Conservation (phyloP, 2,329 filamentous ascomycete species). For the Zopfia rhizophila region DNA sequence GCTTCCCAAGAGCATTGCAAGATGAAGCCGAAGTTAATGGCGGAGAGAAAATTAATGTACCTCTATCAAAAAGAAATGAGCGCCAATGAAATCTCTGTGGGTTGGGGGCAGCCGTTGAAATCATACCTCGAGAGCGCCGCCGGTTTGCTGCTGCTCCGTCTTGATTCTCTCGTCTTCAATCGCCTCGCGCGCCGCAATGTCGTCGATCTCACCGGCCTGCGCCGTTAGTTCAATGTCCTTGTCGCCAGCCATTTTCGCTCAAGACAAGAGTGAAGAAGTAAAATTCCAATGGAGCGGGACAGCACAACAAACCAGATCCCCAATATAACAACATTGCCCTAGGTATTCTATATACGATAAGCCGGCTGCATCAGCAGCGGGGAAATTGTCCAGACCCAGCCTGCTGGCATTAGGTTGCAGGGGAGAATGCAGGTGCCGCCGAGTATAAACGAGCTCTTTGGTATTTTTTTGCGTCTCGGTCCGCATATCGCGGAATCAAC, state of each 20-base stretch:
- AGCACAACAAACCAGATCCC: no score
- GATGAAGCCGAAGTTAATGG: slow-evolving; percentile 36
- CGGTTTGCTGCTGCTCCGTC: slow-evolving; percentile 19
- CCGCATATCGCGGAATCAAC: no score
- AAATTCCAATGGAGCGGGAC: slow-evolving; percentile 10
- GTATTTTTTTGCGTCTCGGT: not conserved
- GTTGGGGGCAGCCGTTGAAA: slow-evolving; percentile 1
- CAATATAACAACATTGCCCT: no score
- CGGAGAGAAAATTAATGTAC: slow-evolving; percentile 36
- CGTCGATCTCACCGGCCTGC: slow-evolving; percentile 20
- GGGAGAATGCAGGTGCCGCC: slow-evolving; percentile 8
- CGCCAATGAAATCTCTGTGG: not conserved
- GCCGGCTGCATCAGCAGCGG: slow-evolving; percentile 6
- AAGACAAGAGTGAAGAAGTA: not conserved
- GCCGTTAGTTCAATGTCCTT: slow-evolving; percentile 27
- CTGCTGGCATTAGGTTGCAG: slow-evolving; percentile 1
- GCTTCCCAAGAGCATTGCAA: slow-evolving; percentile 40
- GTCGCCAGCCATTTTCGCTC: slow-evolving; percentile 10
- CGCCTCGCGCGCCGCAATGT: slow-evolving; percentile 25
- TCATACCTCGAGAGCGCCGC: slow-evolving; percentile 28
- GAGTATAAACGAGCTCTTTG: slow-evolving; percentile 2
- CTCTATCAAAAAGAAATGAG: slow-evolving; percentile 14
- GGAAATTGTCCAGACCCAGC: slow-evolving; percentile 12
- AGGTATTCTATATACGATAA: no score
- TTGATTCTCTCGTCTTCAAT: slow-evolving; percentile 25